Evolutionary conservation across 306 rosid genomes (phyloP).

Genomic region (Castanospermum australe): DNA sequence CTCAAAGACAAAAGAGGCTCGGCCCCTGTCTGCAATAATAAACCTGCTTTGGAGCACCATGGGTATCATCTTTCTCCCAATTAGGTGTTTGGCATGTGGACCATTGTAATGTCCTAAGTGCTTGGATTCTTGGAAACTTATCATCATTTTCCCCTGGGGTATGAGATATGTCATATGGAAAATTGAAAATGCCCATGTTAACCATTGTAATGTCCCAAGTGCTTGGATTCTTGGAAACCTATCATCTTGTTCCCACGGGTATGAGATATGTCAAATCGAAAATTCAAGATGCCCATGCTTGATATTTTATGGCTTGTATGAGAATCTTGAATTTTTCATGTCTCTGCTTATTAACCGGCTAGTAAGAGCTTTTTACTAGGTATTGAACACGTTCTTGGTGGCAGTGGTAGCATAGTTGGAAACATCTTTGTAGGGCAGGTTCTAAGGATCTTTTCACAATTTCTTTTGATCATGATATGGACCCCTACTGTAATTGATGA

Average conservation of each 20-base stretch:
- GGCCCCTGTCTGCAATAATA: not conserved
- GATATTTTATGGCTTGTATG: not conserved
- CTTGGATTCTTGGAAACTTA: conserved; percentile 9
- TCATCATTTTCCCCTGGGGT: not conserved
- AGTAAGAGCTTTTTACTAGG: conserved; percentile 22
- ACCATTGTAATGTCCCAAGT: conserved; percentile 27
- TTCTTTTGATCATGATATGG: conserved; percentile 30
- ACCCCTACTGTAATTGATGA: conserved; percentile 6
- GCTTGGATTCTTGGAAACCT: conserved; percentile 10
- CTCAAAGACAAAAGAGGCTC: no score
- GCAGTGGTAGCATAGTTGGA: conserved; percentile 12
- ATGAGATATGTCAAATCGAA: conserved; percentile 4
- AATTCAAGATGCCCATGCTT: not conserved
- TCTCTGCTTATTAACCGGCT: conserved; percentile 4
- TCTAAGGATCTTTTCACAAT: conserved; percentile 39
- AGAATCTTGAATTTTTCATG: conserved; percentile 16
- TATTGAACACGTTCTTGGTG: not conserved
- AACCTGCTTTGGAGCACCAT: not conserved
- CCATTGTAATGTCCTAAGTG: conserved; percentile 24
- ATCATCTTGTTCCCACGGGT: not conserved
- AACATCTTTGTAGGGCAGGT: conserved; percentile 34
- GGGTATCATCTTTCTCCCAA: not conserved
- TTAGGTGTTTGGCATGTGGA: conserved; percentile 25
- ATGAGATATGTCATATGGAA: conserved; percentile 5
- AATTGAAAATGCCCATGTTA: conserved; percentile 2